These are phyloP conservation scores for Boletus sp. DNA, from an alignment of 768 basidiomycete species.

Conservation along the genomic window DNA sequence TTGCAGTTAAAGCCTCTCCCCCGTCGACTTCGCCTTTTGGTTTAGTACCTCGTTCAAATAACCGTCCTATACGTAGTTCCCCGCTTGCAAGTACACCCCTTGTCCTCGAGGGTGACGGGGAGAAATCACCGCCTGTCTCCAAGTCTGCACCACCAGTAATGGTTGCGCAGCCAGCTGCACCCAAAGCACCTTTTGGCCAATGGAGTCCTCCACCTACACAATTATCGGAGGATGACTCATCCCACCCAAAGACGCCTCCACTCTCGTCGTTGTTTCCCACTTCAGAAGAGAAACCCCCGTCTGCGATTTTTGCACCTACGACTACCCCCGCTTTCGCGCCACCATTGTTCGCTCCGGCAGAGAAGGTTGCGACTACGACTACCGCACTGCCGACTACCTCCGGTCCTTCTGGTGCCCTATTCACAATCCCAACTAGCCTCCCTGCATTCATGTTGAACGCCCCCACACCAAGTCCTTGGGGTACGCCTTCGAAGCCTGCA, in stretches of 20 bases:
- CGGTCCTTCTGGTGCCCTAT: slow-evolving; percentile 5
- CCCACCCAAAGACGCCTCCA: slow-evolving; percentile 50
- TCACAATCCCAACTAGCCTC: slow-evolving; percentile 5
- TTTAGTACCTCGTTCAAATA: slow-evolving; percentile 45
- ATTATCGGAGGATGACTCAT: slow-evolving; percentile 21
- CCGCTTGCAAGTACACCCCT: slow-evolving; percentile 60
- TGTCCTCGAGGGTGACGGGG: slow-evolving; percentile 40
- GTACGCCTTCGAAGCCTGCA: slow-evolving; percentile 3
- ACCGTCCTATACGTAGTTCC: slow-evolving; percentile 68
- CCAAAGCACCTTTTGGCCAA: slow-evolving; percentile 37
- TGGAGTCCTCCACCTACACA: slow-evolving; percentile 21
- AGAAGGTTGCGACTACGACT: neutral
- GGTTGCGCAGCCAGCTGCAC: slow-evolving; percentile 37
- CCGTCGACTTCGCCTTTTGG: slow-evolving; percentile 39
- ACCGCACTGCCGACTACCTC: slow-evolving; percentile 3
- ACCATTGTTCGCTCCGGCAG: neutral
- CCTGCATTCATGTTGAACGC: slow-evolving; percentile 11
- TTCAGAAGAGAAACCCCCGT: slow-evolving; percentile 8
- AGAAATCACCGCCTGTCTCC: slow-evolving; percentile 9
- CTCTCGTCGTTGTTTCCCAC: slow-evolving; percentile 34
- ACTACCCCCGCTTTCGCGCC: neutral
- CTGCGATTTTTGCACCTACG: slow-evolving; percentile 5
- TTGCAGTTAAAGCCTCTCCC: slow-evolving; percentile 15
- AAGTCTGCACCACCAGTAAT: slow-evolving; percentile 19
- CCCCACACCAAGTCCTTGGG: neutral